phyloP scores from a whole-genome alignment of 176 grass and related monocot genomes.

The Echinochloa phyllopogon region DNA sequence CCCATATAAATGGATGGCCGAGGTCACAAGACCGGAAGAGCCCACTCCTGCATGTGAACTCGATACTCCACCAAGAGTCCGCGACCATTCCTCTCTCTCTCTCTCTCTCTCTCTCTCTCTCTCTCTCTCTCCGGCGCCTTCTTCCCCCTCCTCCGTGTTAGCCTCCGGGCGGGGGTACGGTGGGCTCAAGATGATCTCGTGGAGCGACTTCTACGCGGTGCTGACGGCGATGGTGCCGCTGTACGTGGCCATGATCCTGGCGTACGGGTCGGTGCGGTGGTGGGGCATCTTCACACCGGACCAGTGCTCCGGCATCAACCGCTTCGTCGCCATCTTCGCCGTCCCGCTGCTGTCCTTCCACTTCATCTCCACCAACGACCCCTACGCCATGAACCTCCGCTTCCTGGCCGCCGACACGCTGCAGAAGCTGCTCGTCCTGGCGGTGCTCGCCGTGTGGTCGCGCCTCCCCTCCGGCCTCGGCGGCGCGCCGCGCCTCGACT shows the following conservation, averaged over 20 bases:
- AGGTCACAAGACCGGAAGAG: conserved; percentile 14
- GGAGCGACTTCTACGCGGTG: conserved; percentile 75
- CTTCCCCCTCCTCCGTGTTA: neutral
- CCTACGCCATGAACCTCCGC: conserved; percentile 82
- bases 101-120: neutral
- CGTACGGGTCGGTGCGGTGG: too few species aligned
- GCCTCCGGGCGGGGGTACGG: neutral
- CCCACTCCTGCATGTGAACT: conserved; percentile 33
- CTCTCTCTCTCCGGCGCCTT: conserved; percentile 1
- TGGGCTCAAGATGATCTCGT: conserved; percentile 50
- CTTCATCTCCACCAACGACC: conserved; percentile 86
- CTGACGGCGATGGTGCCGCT: conserved; percentile 78
- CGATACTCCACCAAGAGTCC: conserved; percentile 1
- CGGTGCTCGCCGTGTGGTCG: conserved; percentile 54
- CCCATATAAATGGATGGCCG: conserved; percentile 44
- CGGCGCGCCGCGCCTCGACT: conserved; percentile 55
- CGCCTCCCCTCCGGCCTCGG: conserved; percentile 19
- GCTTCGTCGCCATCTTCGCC: conserved; percentile 85
- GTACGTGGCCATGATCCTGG: conserved; percentile 72
- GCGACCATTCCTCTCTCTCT: neutral
- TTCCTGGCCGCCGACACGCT: conserved; percentile 86
- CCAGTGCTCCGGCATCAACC: conserved; percentile 93
- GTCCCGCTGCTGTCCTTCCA: conserved; percentile 92
- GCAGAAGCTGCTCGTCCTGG: conserved; percentile 79
- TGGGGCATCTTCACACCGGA: conserved; percentile 28